Percentiles rank a stretch among this genome's conserved stretches.
Evolutionary conservation across 305 asterid species (phyloP).

Genomic region (Monarda citriodora): DNA sequence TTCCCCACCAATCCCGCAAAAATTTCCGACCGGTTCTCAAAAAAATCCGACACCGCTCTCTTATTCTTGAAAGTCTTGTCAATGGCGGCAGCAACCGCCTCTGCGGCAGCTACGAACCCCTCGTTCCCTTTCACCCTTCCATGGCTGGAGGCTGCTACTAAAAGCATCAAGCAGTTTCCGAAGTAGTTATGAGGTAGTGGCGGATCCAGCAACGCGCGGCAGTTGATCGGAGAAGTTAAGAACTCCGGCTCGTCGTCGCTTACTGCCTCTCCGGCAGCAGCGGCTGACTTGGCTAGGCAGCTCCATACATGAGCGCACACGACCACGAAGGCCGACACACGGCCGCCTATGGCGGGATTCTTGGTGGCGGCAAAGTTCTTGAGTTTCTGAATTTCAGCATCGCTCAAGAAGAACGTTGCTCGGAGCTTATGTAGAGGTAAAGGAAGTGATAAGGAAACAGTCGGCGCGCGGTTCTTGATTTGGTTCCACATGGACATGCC

Average conservation of each 20-base stretch:
- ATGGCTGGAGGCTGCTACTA: not conserved
- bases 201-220: not conserved
- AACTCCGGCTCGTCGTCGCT: not conserved
- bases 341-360: not conserved
- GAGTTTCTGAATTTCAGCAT: not conserved
- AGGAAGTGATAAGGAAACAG: not conserved
- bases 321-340: not conserved
- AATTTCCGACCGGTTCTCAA: not conserved
- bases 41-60: not conserved
- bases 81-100: not conserved
- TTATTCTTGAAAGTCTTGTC: too few relatives aligned
- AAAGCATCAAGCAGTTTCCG: not conserved
- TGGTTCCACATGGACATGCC: not conserved
- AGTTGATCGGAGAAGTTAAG: not conserved
- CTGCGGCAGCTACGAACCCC: not conserved
- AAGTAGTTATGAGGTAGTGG: not conserved
- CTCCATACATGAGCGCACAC: conserved; percentile 9
- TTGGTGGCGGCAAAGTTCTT: not conserved
- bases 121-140: not conserved
- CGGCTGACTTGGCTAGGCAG: not conserved
- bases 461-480: not conserved
- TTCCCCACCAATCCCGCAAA: not conserved
- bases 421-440: not conserved
- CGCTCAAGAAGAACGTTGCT: not conserved
- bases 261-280: not conserved